These are phyloP conservation scores for Sonneratia alba DNA, from an alignment of 345 rosid species.

Conservation along the genomic window DNA sequence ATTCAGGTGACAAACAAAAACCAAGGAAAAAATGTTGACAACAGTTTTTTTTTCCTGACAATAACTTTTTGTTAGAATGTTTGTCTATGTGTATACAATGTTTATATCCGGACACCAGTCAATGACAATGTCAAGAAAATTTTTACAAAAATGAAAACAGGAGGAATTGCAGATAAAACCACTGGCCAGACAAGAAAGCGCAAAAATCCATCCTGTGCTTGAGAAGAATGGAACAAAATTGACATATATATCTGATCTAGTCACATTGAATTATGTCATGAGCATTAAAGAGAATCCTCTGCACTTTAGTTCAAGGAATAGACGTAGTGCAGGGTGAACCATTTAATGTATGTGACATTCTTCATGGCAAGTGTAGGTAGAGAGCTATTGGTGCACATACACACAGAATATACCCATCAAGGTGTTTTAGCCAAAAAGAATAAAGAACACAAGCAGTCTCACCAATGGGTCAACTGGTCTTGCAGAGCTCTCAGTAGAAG, in stretches of 20 bases:
- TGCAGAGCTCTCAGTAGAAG: conserved; percentile 24
- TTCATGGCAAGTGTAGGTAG: neutral
- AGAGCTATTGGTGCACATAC: too few species aligned
- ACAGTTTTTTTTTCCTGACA: too few species aligned
- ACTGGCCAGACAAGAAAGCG: neutral
- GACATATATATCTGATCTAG: neutral
- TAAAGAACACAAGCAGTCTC: conserved; percentile 9
- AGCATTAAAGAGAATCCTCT: neutral
- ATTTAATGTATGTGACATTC: neutral
- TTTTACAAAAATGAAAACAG: too few species aligned
- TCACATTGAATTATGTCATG: neutral
- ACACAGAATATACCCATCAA: too few species aligned
- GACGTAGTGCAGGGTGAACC: neutral
- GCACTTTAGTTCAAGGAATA: neutral
- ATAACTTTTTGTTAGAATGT: too few species aligned
- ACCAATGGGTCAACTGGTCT: conserved; percentile 27
- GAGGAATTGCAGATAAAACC: neutral
- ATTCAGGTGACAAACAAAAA: neutral
- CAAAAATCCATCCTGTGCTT: neutral
- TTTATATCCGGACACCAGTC: too few species aligned
- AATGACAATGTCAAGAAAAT: too few species aligned
- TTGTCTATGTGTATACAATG: too few species aligned
- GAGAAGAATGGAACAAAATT: neutral
- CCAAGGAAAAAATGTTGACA: neutral
- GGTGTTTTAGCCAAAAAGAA: neutral